A percentile compares a stretch with the other conserved stretches of the same genome.
Conservation (phyloP, 1,139 yeast genomes). For the Saccharomyces uvarum region DNA sequence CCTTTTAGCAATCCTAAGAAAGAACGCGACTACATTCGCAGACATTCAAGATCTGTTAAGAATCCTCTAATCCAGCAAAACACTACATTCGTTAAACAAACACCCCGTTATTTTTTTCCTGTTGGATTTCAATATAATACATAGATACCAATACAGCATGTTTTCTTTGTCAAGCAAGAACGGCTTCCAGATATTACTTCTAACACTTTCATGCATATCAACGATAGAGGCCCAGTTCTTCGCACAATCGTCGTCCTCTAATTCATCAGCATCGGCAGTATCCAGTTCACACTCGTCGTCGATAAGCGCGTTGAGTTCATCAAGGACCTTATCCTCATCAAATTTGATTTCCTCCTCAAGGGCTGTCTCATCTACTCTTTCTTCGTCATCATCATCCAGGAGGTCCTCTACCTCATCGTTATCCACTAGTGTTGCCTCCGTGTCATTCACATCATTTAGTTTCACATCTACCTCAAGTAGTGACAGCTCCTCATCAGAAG, state of each 20-base stretch:
- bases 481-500: slow-evolving; percentile 6
- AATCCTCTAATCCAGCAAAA: not conserved
- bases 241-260: slow-evolving; percentile 2
- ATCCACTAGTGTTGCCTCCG: slow-evolving; percentile 7
- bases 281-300: slow-evolving; percentile 2
- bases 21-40: not conserved
- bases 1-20: not conserved
- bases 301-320: not conserved
- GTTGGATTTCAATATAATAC: not conserved
- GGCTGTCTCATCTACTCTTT: slow-evolving; percentile 4
- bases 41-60: not conserved
- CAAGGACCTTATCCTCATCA: not conserved
- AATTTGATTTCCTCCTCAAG: slow-evolving; percentile 1
- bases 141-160: not conserved
- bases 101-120: not conserved
- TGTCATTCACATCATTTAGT: slow-evolving; percentile 7
- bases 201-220: not conserved
- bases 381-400: slow-evolving; percentile 4
- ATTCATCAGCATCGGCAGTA: slow-evolving; percentile 4
- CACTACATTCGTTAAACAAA: not conserved
- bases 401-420: slow-evolving; percentile 3
- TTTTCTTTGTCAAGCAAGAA: not conserved
- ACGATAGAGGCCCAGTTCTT: not conserved
- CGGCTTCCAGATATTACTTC: not conserved
- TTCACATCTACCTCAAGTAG: slow-evolving; percentile 8